Evolutionary conservation across 1,284 basidiomycete species (phyloP).

Genomic region (Malassezia brasiliensis): DNA sequence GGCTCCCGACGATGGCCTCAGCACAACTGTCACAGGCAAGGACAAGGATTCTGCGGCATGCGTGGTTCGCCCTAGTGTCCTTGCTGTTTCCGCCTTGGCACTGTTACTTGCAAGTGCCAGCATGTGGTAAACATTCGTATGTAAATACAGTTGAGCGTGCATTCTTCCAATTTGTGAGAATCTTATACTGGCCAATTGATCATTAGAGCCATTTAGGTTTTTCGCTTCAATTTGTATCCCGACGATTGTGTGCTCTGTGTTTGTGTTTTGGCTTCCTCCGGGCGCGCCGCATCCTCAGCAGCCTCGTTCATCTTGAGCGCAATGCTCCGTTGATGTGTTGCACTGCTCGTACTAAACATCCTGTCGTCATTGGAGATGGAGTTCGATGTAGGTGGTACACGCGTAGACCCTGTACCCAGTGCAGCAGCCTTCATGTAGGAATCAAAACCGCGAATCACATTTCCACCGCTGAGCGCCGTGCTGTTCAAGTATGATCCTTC

Average conservation of each 20-base stretch:
- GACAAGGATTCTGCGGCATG: no score
- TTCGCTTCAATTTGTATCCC: conserved; percentile 16
- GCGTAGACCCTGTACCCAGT: not conserved
- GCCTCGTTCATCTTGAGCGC: conserved; percentile 36
- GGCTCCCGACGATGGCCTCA: not conserved
- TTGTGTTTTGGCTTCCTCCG: conserved; percentile 1
- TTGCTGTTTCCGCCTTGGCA: no score
- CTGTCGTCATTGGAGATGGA: conserved; percentile 26
- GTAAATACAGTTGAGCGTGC: no score
- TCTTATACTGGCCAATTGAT: not conserved
- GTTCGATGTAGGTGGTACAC: not conserved
- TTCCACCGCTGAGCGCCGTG: conserved; percentile 41
- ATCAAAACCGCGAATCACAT: conserved; percentile 47
- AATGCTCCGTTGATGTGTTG: conserved; percentile 38
- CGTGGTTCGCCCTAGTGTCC: no score
- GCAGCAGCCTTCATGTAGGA: conserved; percentile 33
- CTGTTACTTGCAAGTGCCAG: no score
- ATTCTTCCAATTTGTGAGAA: not conserved
- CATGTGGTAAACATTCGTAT: no score
- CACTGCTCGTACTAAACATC: conserved; percentile 33
- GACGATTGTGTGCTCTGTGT: not conserved
- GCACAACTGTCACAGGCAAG: no score
- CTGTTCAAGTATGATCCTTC: conserved; percentile 43
- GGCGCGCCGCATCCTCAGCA: not conserved
- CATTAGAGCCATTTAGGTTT: not conserved